Conservation (phyloP, 768 basidiomycete species). For the Austroboletus eburneus region DNA sequence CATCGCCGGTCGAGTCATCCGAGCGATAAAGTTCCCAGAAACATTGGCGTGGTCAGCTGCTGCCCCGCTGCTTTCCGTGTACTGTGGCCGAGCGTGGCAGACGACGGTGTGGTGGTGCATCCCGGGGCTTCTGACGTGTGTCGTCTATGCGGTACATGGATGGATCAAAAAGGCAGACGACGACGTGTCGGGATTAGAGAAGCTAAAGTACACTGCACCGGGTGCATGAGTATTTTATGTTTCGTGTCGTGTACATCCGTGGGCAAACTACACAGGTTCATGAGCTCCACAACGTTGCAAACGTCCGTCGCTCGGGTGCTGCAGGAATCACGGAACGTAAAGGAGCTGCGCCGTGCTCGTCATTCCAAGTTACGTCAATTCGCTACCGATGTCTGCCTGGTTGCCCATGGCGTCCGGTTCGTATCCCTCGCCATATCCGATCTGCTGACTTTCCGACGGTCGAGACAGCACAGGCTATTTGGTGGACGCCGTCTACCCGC, state of each 20-base stretch:
- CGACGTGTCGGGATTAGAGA: slow-evolving; percentile 48
- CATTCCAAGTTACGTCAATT: slow-evolving; percentile 26
- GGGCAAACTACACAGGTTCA: too few relatives aligned
- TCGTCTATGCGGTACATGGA: slow-evolving; percentile 43
- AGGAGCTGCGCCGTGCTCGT: slow-evolving; percentile 6
- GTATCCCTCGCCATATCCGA: too few relatives aligned
- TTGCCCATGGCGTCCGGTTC: slow-evolving; percentile 43
- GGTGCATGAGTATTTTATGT: slow-evolving; percentile 39
- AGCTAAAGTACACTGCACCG: slow-evolving; percentile 49
- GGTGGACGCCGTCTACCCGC: slow-evolving; percentile 42
- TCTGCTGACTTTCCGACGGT: not conserved
- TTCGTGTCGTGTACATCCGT: too few relatives aligned
- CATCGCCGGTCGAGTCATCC: slow-evolving; percentile 23
- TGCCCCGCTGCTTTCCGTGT: slow-evolving; percentile 45
- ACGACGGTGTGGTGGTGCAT: slow-evolving; percentile 51
- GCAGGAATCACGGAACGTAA: slow-evolving; percentile 6
- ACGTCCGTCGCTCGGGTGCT: slow-evolving; percentile 19
- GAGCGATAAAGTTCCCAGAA: slow-evolving; percentile 29
- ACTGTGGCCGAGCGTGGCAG: slow-evolving; percentile 49
- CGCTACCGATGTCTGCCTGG: slow-evolving; percentile 38
- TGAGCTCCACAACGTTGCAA: slow-evolving; percentile 4
- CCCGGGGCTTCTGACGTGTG: slow-evolving; percentile 39
- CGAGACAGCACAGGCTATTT: slow-evolving; percentile 40
- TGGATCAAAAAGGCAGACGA: slow-evolving; percentile 43
- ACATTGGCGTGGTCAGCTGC: slow-evolving; percentile 42